A percentile compares a stretch with the other conserved stretches of the same genome.
These are phyloP conservation scores for Thalassiosira delicatula DNA, from an alignment of 352 stramenopile genomes.

Conservation along the genomic window DNA sequence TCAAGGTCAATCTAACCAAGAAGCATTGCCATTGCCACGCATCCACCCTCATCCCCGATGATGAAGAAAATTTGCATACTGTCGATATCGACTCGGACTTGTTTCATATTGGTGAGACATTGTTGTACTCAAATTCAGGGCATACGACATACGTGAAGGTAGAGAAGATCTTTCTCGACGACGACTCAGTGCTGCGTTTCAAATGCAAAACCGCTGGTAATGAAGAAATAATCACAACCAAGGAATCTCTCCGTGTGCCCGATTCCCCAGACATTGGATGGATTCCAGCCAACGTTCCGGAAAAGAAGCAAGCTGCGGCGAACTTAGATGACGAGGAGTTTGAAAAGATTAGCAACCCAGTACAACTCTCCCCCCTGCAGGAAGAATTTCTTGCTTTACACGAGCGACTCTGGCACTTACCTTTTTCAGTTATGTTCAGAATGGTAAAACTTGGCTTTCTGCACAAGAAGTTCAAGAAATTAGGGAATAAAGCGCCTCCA, in stretches of 20 bases:
- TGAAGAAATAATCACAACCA: not conserved
- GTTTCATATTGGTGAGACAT: not conserved
- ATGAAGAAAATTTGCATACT: not conserved
- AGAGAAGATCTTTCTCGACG: not conserved
- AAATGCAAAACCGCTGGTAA: not conserved
- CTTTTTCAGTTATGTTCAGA: constrained; percentile 15
- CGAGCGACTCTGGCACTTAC: constrained; percentile 1
- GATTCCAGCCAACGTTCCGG: not conserved
- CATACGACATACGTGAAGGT: not conserved
- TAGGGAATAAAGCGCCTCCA: constrained; percentile 1
- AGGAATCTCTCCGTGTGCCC: not conserved
- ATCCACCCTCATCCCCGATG: not conserved
- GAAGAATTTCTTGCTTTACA: not conserved
- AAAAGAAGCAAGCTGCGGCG: not conserved
- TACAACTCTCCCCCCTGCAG: not conserved
- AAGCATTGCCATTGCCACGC: not conserved
- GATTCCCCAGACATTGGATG: not conserved
- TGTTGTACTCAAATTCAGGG: not conserved
- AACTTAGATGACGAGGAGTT: not conserved
- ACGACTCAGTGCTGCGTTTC: not conserved
- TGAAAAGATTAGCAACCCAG: not conserved
- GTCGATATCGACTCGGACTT: not conserved
- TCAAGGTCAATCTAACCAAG: not conserved
- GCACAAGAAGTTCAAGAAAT: constrained; percentile 6
- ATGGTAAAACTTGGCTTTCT: constrained; percentile 9